A percentile compares a stretch with the other conserved stretches of the same genome.
These are phyloP conservation scores for Leucosporidium creatinivorum DNA, from an alignment of 768 basidiomycete genomes.

Conservation along the genomic window DNA sequence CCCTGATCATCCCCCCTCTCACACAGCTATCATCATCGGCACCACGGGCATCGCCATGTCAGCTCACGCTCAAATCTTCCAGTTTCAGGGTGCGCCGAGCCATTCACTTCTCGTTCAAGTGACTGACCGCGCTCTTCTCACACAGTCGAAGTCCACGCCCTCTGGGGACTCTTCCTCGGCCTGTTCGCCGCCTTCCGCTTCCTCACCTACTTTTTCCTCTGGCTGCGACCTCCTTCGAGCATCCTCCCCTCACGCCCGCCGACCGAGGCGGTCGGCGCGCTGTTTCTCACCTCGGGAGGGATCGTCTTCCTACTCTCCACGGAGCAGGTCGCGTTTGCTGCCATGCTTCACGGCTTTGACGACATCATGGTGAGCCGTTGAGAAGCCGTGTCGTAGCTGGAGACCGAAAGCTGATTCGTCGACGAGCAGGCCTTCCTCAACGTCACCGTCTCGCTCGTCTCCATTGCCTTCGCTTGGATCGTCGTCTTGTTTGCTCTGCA, in stretches of 20 bases:
- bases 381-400: no score
- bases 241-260: conserved; percentile 73
- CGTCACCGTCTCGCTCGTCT: conserved; percentile 75
- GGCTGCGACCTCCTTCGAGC: conserved; percentile 18
- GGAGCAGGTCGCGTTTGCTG: conserved; percentile 64
- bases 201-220: conserved; percentile 87
- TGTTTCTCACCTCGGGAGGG: conserved; percentile 74
- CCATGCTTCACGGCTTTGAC: conserved; percentile 82
- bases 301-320: conserved; percentile 81
- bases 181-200: conserved; percentile 71
- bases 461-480: conserved; percentile 78
- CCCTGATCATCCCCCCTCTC: no score
- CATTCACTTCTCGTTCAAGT: not conserved
- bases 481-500: conserved; percentile 68
- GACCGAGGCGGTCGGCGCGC: conserved; percentile 79
- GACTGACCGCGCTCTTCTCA: not conserved
- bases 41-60: conserved; percentile 89
- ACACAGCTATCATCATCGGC: conserved; percentile 85
- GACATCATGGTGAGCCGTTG: conserved; percentile 47
- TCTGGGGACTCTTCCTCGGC: conserved; percentile 84
- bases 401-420: no score
- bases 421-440: conserved; percentile 47
- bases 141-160: conserved; percentile 75
- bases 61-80: conserved; percentile 78
- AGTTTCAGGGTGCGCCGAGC: conserved; percentile 57